Evolutionary conservation across 78 protist species (phyloP).

Genomic region (Dictyostelium citrinum): DNA sequence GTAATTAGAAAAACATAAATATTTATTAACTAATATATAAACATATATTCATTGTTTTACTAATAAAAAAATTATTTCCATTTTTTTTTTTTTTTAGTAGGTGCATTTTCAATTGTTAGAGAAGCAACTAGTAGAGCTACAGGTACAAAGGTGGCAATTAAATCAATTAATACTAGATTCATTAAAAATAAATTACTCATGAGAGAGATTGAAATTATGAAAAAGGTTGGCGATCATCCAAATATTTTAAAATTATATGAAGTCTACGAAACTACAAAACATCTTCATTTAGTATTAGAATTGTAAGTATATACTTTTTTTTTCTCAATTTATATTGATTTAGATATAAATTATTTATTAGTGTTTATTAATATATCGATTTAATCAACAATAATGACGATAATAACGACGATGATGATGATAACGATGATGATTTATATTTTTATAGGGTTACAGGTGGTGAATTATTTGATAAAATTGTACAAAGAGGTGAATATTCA

Average conservation of each 20-base stretch:
- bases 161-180: slow-evolving; percentile 67
- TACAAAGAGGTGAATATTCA: slow-evolving; percentile 87
- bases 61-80: neutral
- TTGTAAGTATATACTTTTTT: too few species aligned
- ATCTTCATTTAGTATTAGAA: slow-evolving; percentile 75
- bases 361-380: too few species aligned
- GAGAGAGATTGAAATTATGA: slow-evolving; percentile 88
- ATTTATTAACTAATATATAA: too few species aligned
- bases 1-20: neutral
- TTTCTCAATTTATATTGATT: too few species aligned
- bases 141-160: slow-evolving; percentile 70
- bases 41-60: too few species aligned
- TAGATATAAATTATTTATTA: too few species aligned
- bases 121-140: slow-evolving; percentile 62
- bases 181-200: slow-evolving; percentile 73
- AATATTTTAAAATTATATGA: slow-evolving; percentile 77
- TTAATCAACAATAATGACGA: too few species aligned
- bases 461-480: slow-evolving; percentile 93
- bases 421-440: too few species aligned
- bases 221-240: slow-evolving; percentile 75
- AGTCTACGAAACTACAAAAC: slow-evolving; percentile 70
- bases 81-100: too few species aligned
- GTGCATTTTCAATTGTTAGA: slow-evolving; percentile 80
- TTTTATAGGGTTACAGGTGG: slow-evolving; percentile 91
- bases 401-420: too few species aligned